Conservation (phyloP, 1,139 yeast genomes). For the Pichia sp. region DNA sequence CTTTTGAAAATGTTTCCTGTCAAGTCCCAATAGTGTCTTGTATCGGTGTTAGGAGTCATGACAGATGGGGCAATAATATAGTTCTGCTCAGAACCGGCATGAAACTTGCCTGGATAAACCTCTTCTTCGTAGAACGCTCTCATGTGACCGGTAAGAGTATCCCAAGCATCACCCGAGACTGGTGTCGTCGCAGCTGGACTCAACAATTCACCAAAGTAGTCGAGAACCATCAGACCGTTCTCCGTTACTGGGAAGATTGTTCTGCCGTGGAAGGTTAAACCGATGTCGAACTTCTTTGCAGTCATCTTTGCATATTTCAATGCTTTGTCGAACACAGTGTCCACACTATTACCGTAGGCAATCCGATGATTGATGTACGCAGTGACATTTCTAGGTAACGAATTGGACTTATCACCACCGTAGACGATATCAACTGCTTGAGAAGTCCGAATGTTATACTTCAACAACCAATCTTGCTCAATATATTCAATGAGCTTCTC, state of each 20-base stretch:
- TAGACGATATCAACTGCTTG: constrained; percentile 55
- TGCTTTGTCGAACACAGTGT: constrained; percentile 27
- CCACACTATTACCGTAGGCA: constrained; percentile 39
- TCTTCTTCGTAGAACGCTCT: constrained; percentile 46
- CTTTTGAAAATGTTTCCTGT: constrained; percentile 68
- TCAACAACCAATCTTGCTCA: background rate
- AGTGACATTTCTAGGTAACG: constrained; percentile 48
- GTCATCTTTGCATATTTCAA: constrained; percentile 34
- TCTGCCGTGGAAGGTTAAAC: constrained; percentile 38
- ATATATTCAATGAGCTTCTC: background rate
- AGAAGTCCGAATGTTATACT: constrained; percentile 48
- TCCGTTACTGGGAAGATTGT: constrained; percentile 31
- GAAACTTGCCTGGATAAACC: constrained; percentile 38
- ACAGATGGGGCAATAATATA: constrained; percentile 56
- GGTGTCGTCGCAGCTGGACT: constrained; percentile 45
- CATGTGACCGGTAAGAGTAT: constrained; percentile 40
- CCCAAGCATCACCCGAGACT: constrained; percentile 38
- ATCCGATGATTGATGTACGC: constrained; percentile 48
- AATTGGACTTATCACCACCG: constrained; percentile 59
- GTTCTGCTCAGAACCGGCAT: constrained; percentile 28
- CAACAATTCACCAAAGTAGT: constrained; percentile 15
- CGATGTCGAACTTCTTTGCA: constrained; percentile 45
- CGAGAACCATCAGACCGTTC: constrained; percentile 46
- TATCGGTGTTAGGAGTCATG: constrained; percentile 81
- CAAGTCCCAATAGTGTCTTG: constrained; percentile 69